Evolutionary conservation across 495 filamentous ascomycete genomes (phyloP), one percentile per base, ranked within the genome.

Genomic region (Podospora didyma): DNA sequence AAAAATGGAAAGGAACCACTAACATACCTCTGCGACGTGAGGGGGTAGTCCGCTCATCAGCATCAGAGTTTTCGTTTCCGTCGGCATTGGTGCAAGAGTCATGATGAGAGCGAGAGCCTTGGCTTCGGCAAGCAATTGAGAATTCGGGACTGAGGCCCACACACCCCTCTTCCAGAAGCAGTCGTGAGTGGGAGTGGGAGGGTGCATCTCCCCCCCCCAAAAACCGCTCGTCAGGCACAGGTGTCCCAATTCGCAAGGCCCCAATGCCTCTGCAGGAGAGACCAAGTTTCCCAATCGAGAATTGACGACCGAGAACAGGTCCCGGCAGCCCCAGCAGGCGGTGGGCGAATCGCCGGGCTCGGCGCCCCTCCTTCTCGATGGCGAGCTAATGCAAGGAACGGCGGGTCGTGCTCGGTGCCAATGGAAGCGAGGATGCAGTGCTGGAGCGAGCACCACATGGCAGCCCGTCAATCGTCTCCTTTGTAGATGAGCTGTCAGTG

Each of bases 371-470:
- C 28, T 39, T 5, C 9, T 12, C 31, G n/a, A 16, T 7, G 26
- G 34, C 1, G 49, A 20, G 28, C 28, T 51, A 51, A 51, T 51
- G 49, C 49, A 51, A 51, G 49, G 49, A 10, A 51, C 49, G 12
- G 31, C 10, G 49, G 12, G 49, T 22, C 9, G 16, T 51, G 12
- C 16, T 39, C 16, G 24, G 34, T 31, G 47, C 16, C 47, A 51
- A 19, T 51, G 16, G 31, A 20, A 9, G 49, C 31, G 19, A 37
- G 28, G 22, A 31, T 31, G 22, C 49, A 51, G 10, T 35, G 16
- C 17, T 51, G n/a, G 17, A 51, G 12, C 21, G 31, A 42, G 26
- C 24, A 49, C 47, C 47, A 49, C 47, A 49, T 49, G 47, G 47
- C 47, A 31, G 21, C 47, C 22, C 2, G 24, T 49, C 23, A 49